These are phyloP conservation scores for Kuraishia cidri DNA, from an alignment of 805 yeast genomes.

Conservation along the genomic window DNA sequence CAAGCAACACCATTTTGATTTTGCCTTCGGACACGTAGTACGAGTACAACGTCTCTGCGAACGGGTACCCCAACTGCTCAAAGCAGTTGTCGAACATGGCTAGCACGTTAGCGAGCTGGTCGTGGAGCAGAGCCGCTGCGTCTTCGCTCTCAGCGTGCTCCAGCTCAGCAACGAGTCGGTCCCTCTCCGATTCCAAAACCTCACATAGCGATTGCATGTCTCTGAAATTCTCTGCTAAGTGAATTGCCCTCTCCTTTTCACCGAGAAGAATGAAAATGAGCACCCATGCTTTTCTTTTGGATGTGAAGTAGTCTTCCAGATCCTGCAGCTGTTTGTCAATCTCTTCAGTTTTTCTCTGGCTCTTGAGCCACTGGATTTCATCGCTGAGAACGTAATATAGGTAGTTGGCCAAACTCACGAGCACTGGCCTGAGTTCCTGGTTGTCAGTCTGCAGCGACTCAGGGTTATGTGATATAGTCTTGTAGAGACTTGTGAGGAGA, in stretches of 20 bases:
- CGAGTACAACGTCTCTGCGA: slow-evolving; percentile 57
- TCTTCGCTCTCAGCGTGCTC: slow-evolving; percentile 22
- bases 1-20: slow-evolving; percentile 42
- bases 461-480: background rate
- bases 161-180: slow-evolving; percentile 6
- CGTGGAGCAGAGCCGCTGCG: slow-evolving; percentile 6
- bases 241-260: slow-evolving; percentile 43
- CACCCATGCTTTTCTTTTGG: slow-evolving; percentile 43
- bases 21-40: slow-evolving; percentile 47
- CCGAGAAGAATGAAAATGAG: slow-evolving; percentile 40
- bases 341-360: background rate
- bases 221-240: slow-evolving; percentile 53
- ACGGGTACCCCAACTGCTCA: slow-evolving; percentile 53
- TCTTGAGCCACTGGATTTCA: background rate
- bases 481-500: too few relatives aligned
- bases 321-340: background rate
- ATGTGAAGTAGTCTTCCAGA: slow-evolving; percentile 5
- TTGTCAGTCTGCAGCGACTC: background rate
- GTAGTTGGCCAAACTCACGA: background rate
- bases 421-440: background rate
- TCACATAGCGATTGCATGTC: slow-evolving; percentile 61
- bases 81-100: slow-evolving; percentile 39
- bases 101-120: background rate
- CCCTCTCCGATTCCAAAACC: slow-evolving; percentile 36
- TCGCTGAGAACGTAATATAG: slow-evolving; percentile 2